Evolutionary conservation across 2,329 filamentous ascomycete species (phyloP).

Genomic region (Venturia aucupariae): DNA sequence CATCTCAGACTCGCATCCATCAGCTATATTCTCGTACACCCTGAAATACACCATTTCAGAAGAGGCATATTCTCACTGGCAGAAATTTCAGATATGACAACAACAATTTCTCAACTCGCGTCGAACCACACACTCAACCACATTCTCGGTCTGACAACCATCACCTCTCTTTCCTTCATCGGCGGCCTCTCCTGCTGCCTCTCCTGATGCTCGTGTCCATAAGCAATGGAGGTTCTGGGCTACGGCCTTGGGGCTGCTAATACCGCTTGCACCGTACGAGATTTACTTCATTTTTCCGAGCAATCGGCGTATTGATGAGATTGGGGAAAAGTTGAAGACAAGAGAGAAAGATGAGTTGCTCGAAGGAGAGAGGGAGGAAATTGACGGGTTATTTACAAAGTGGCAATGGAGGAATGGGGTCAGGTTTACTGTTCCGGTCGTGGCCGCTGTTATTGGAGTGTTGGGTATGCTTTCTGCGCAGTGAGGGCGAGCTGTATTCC

Average conservation of each 20-base stretch:
- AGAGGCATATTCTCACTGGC: too few relatives aligned
- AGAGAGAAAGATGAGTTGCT: not conserved
- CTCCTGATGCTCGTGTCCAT: not conserved
- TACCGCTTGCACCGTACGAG: conserved; percentile 4
- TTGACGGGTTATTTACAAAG: not conserved
- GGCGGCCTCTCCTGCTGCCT: conserved; percentile 7
- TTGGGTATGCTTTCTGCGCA: not conserved
- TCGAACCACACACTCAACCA: not conserved
- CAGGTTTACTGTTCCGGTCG: not conserved
- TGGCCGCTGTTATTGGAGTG: not conserved
- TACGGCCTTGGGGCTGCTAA: not conserved
- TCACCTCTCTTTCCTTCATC: conserved; percentile 1
- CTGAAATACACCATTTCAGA: too few relatives aligned
- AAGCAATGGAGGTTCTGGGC: not conserved
- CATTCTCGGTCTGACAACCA: conserved; percentile 2
- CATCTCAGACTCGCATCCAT: too few relatives aligned
- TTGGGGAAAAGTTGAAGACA: not conserved
- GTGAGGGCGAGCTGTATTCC: not conserved
- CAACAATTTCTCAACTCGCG: not conserved
- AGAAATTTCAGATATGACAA: not conserved
- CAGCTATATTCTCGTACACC: conserved; percentile 1
- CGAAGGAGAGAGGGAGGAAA: not conserved
- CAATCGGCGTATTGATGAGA: not conserved
- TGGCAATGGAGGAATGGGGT: conserved; percentile 11
- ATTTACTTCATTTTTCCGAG: conserved; percentile 7